phyloP scores from a whole-genome alignment of 345 rosid species.

The Euphorbia tirucalli region DNA sequence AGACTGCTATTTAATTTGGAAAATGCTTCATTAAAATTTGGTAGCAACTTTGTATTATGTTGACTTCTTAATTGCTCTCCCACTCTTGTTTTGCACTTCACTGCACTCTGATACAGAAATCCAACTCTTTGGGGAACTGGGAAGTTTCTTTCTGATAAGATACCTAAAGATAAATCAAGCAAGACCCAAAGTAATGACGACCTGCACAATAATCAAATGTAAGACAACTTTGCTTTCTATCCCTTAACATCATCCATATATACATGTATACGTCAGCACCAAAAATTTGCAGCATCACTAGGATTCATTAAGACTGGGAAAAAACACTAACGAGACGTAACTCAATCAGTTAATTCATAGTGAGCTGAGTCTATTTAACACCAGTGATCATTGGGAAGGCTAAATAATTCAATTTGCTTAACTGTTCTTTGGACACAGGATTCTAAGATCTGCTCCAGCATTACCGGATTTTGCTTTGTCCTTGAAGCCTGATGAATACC shows the following conservation, averaged over 20 bases:
- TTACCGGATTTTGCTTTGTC: slow-evolving; percentile 42
- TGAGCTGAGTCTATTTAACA: too few relatives aligned
- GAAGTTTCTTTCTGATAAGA: slow-evolving; percentile 33
- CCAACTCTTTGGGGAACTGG: slow-evolving; percentile 35
- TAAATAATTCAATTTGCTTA: not conserved
- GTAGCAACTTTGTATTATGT: not conserved
- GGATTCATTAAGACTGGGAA: too few relatives aligned
- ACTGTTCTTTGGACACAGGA: slow-evolving; percentile 23
- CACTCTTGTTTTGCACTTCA: not conserved
- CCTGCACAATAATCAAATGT: slow-evolving; percentile 29
- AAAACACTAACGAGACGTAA: too few relatives aligned
- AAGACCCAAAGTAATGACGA: slow-evolving; percentile 16
- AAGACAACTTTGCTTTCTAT: not conserved
- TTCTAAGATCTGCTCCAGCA: slow-evolving; percentile 29
- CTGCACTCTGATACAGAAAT: slow-evolving; percentile 16
- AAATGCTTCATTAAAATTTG: too few relatives aligned
- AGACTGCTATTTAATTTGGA: too few relatives aligned
- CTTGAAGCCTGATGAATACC: slow-evolving; percentile 41
- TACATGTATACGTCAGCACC: too few relatives aligned
- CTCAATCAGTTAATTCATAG: too few relatives aligned
- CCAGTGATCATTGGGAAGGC: not conserved
- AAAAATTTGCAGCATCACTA: too few relatives aligned
- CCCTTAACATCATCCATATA: not conserved
- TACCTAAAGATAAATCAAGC: slow-evolving; percentile 27
- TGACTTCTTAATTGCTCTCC: too few relatives aligned